Conservation (phyloP, 2,329 filamentous ascomycete genomes). For the Calonectria fujianensis region DNA sequence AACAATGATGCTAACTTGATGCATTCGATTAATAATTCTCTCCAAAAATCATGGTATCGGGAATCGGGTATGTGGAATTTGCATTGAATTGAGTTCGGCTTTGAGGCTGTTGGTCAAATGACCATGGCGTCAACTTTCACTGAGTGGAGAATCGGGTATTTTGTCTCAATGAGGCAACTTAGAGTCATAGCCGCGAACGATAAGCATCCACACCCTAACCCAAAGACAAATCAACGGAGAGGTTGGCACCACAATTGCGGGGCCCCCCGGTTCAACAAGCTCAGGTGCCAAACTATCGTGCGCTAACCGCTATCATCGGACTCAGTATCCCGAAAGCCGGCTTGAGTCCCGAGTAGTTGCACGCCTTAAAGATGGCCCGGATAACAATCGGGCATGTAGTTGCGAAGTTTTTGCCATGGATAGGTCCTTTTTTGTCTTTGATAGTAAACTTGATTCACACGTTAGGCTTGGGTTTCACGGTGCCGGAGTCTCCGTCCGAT, state of each 20-base stretch:
- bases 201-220: slow-evolving; percentile 1
- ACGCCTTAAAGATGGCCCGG: background rate
- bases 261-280: background rate
- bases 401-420: background rate
- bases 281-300: background rate
- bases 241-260: background rate
- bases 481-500: background rate
- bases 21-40: background rate
- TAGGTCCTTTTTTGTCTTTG: background rate
- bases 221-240: background rate
- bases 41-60: background rate
- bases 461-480: too few relatives aligned
- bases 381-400: background rate
- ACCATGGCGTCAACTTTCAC: background rate
- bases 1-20: background rate
- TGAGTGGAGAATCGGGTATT: slow-evolving; percentile 18
- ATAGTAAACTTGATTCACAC: too few relatives aligned
- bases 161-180: slow-evolving; percentile 11
- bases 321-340: slow-evolving; percentile 16
- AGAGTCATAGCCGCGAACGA: slow-evolving; percentile 13
- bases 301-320: slow-evolving; percentile 16
- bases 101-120: slow-evolving; percentile 6
- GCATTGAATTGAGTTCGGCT: background rate
- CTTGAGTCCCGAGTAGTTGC: background rate
- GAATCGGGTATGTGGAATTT: background rate